Conservation (phyloP, 1,139 yeast genomes). For the Sugiyamaella pinicola region DNA sequence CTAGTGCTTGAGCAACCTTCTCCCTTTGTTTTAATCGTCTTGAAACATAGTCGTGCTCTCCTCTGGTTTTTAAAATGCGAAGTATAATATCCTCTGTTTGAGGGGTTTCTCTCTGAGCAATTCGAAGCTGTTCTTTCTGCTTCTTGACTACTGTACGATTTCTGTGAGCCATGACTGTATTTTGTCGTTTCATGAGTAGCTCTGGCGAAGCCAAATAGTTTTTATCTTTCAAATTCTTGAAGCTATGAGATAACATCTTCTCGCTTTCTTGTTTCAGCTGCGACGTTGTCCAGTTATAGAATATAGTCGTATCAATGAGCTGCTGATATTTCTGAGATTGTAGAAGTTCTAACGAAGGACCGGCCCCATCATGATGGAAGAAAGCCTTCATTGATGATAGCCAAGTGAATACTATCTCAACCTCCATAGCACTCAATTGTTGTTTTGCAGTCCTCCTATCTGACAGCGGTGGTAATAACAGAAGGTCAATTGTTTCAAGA, state of each 20-base stretch:
- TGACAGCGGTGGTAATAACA: slow-evolving; percentile 71
- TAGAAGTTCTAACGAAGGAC: slow-evolving; percentile 69
- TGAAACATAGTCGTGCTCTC: slow-evolving; percentile 53
- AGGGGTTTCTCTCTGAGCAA: slow-evolving; percentile 56
- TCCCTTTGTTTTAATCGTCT: slow-evolving; percentile 64
- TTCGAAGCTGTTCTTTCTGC: slow-evolving; percentile 54
- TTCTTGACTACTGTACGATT: slow-evolving; percentile 61
- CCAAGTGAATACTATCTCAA: slow-evolving; percentile 76
- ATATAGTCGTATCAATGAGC: slow-evolving; percentile 63
- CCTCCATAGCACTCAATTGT: slow-evolving; percentile 60
- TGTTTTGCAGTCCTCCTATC: slow-evolving; percentile 54
- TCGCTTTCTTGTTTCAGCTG: slow-evolving; percentile 63
- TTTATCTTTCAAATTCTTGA: slow-evolving; percentile 35
- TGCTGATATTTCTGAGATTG: slow-evolving; percentile 68
- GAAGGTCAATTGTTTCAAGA: slow-evolving; percentile 61
- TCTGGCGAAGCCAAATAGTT: slow-evolving; percentile 50
- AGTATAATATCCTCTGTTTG: slow-evolving; percentile 70
- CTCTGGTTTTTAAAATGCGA: slow-evolving; percentile 54
- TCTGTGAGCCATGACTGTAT: slow-evolving; percentile 74
- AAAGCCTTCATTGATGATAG: slow-evolving; percentile 65
- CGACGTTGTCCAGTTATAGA: slow-evolving; percentile 58
- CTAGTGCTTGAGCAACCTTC: slow-evolving; percentile 60
- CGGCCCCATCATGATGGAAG: slow-evolving; percentile 81
- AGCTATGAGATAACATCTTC: slow-evolving; percentile 45
- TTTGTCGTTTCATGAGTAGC: slow-evolving; percentile 58